Evolutionary conservation across 345 rosid genomes (phyloP), one percentile per base, ranked within the genome.

Genomic region (Melaleuca alternifolia): DNA sequence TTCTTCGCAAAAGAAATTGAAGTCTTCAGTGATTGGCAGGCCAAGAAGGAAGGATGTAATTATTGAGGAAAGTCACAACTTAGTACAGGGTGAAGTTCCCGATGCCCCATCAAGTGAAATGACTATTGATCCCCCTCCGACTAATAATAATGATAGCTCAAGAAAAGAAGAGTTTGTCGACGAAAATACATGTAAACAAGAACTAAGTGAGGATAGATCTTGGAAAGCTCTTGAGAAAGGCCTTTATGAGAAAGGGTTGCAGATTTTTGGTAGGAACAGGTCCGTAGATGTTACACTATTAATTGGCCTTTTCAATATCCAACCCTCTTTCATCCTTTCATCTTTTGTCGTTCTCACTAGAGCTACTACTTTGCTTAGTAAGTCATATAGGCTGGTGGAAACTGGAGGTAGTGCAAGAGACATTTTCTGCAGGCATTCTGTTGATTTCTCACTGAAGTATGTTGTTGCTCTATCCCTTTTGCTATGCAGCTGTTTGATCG

Each of bases 191-290:
- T 88, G 92, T 89, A 93, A 88, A 88, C 91, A 86, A 90, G 96
- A 92, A 87, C 46, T 84, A 79, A 86, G 88, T 89, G 94, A 89
- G 90, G 91, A 89, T 56, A 92, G 89, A 86, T 92, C 95, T 44
- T 97, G 99, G 99, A 95, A 95, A 91, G 90, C 96, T 85, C 89
- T 96, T 86, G 99, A 97, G 88, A 94, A 94, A 92, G 90, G 96
- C 91, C 96, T 97, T 82, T 95, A 93, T 87, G 96, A 95, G 88
- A 98, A 98, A 92, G 99, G 99, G 84, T 89, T 96, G 57, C 96
- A 98, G 92, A 96, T 98, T 87, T 98, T 95, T 92, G 99, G 99
- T 83, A 92, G 94, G 92, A 95, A 96, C 90, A 94, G 98, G 99
- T 98, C 51, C 77, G 96, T 91, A 18, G 56, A 83, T 33, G 30